phyloP scores from a whole-genome alignment of 805 yeast species.

The Clavispora phyllophila region DNA sequence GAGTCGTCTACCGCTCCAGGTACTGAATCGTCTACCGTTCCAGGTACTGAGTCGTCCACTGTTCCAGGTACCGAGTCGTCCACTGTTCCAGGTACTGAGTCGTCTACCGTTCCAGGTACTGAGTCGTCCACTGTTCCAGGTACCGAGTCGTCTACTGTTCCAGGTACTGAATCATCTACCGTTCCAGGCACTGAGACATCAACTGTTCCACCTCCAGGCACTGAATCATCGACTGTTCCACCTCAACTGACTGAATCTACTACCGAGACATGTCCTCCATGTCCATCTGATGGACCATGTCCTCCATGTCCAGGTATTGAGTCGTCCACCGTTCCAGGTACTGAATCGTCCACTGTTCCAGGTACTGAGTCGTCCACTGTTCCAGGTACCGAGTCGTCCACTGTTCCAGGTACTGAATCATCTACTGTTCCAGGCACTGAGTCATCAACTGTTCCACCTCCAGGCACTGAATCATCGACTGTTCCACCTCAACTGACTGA shows the following conservation, averaged over 20 bases:
- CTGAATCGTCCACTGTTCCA: background rate
- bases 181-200: too few relatives aligned
- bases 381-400: too few relatives aligned
- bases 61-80: too few relatives aligned
- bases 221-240: background rate
- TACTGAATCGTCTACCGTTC: background rate
- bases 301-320: too few relatives aligned
- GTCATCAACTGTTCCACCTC: background rate
- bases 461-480: background rate
- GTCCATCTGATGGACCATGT: too few relatives aligned
- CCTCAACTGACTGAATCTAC: background rate
- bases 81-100: background rate
- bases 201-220: background rate
- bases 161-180: too few relatives aligned
- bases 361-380: background rate
- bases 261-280: too few relatives aligned
- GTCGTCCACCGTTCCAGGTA: background rate
- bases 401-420: too few relatives aligned
- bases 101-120: background rate
- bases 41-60: too few relatives aligned
- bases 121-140: background rate
- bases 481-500: background rate
- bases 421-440: too few relatives aligned
- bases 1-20: too few relatives aligned
- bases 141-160: too few relatives aligned